Percentiles rank a stretch among this genome's conserved stretches.
Evolutionary conservation across 1,284 basidiomycete species (phyloP).

Genomic region (Cutaneotrichosporon spelunceum): DNA sequence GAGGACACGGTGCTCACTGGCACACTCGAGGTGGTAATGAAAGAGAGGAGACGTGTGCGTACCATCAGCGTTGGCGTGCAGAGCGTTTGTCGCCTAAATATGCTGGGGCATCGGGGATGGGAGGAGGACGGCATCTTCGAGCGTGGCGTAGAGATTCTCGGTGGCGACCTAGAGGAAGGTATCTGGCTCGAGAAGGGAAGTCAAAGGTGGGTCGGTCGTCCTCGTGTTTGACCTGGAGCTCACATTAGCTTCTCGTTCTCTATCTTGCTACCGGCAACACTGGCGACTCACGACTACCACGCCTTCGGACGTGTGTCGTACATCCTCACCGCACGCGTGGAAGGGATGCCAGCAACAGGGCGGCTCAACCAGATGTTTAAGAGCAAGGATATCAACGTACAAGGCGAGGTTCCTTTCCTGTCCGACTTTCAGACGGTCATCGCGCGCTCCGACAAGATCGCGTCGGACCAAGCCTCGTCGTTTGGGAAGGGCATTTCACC

Average conservation of each 20-base stretch:
- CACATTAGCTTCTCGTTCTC: conserved; percentile 35
- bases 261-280: conserved; percentile 39
- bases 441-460: conserved; percentile 37
- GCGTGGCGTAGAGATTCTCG: conserved; percentile 40
- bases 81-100: conserved; percentile 36
- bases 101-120: conserved; percentile 39
- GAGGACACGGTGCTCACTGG: conserved; percentile 48
- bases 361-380: conserved; percentile 19
- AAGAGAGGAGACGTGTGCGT: conserved; percentile 40
- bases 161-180: conserved; percentile 36
- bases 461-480: conserved; percentile 17
- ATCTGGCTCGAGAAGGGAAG: conserved; percentile 47
- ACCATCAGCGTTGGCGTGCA: conserved; percentile 47
- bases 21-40: conserved; percentile 47
- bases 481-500: not conserved
- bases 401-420: conserved; percentile 31
- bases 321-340: conserved; percentile 36
- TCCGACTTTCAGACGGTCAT: conserved; percentile 41
- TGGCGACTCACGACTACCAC: conserved; percentile 38
- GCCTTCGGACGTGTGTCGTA: conserved; percentile 35
- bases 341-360: conserved; percentile 18
- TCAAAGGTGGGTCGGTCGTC: conserved; percentile 29
- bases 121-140: conserved; percentile 50
- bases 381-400: conserved; percentile 13
- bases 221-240: not conserved